These are phyloP conservation scores for Penicillium coffeae DNA, from an alignment of 495 filamentous ascomycete species.

Conservation along the genomic window DNA sequence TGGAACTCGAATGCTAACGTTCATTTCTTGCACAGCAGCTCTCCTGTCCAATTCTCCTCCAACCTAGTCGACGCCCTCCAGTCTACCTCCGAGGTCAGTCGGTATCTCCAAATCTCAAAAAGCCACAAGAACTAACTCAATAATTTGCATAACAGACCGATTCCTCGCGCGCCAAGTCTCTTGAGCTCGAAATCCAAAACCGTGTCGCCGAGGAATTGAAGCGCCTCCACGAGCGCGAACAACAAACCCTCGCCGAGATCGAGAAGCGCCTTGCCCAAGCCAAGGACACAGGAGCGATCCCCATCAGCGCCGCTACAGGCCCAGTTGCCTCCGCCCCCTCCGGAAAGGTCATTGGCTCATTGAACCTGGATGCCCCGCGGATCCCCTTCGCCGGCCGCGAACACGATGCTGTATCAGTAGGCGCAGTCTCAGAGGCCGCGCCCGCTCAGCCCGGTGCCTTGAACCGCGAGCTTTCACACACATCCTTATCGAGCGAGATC, in stretches of 20 bases:
- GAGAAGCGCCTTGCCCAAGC: conserved; percentile 52
- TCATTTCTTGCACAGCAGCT: conserved; percentile 53
- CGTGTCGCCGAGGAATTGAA: conserved; percentile 84
- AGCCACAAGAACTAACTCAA: conserved; percentile 6
- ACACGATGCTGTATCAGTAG: conserved; percentile 21
- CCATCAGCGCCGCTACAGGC: conserved; percentile 27
- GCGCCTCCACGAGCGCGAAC: conserved; percentile 63
- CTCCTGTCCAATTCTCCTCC: conserved; percentile 81
- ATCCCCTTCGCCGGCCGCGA: conserved; percentile 47
- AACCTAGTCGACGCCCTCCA: conserved; percentile 79
- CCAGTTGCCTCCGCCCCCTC: conserved; percentile 27
- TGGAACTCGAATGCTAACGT: background rate
- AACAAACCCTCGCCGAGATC: conserved; percentile 50
- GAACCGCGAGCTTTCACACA: conserved; percentile 47
- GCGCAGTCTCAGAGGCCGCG: conserved; percentile 13
- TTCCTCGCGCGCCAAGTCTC: conserved; percentile 71
- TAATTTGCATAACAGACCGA: conserved; percentile 60
- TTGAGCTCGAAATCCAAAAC: conserved; percentile 83
- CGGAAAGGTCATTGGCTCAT: conserved; percentile 38
- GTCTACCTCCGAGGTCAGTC: conserved; percentile 74
- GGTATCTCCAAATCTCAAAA: background rate
- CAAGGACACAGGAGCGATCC: conserved; percentile 29
- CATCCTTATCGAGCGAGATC: conserved; percentile 62
- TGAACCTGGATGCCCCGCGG: conserved; percentile 46
- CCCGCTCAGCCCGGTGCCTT: conserved; percentile 15